phyloP scores from a whole-genome alignment of 305 asterid genomes.

The Fraxinus angustifolia region DNA sequence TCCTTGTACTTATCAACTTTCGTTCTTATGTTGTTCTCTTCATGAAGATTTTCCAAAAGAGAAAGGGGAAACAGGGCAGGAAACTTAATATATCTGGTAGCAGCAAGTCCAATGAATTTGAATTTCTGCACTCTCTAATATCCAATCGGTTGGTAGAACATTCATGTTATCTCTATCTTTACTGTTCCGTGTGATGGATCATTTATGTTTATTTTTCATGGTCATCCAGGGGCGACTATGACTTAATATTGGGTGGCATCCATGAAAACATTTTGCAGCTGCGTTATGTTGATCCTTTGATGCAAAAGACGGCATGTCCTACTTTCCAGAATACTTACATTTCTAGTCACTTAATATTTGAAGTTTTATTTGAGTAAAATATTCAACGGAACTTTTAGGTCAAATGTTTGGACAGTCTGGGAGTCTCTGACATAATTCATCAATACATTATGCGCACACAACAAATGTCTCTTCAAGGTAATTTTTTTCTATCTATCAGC shows the following conservation, averaged over 20 bases:
- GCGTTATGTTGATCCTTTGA: conserved; percentile 80
- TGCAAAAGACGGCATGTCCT: conserved; percentile 84
- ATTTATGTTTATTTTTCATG: conserved; percentile 25
- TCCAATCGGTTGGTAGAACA: conserved; percentile 65
- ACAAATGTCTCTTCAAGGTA: conserved; percentile 83
- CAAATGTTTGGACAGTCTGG: conserved; percentile 71
- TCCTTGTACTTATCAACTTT: conserved; percentile 15
- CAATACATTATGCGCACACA: conserved; percentile 79
- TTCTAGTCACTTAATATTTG: conserved; percentile 1
- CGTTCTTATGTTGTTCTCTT: conserved; percentile 20
- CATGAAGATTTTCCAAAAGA: conserved; percentile 81
- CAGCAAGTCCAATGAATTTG: conserved; percentile 57
- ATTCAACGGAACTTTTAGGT: conserved; percentile 44
- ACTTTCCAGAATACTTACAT: conserved; percentile 4
- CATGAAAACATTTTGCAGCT: conserved; percentile 85
- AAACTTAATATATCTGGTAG: conserved; percentile 40
- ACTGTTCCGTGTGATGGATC: conserved; percentile 22
- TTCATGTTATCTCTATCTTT: conserved; percentile 17
- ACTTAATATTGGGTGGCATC: conserved; percentile 82
- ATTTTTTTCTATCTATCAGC: conserved; percentile 23
- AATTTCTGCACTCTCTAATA: conserved; percentile 64
- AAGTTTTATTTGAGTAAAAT: conserved; percentile 4
- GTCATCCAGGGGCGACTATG: conserved; percentile 78
- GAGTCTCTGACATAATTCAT: conserved; percentile 65
- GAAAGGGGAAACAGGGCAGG: conserved; percentile 52